Conservation (phyloP, 2,329 filamentous ascomycete genomes). For the Talaromyces verruculosus region DNA sequence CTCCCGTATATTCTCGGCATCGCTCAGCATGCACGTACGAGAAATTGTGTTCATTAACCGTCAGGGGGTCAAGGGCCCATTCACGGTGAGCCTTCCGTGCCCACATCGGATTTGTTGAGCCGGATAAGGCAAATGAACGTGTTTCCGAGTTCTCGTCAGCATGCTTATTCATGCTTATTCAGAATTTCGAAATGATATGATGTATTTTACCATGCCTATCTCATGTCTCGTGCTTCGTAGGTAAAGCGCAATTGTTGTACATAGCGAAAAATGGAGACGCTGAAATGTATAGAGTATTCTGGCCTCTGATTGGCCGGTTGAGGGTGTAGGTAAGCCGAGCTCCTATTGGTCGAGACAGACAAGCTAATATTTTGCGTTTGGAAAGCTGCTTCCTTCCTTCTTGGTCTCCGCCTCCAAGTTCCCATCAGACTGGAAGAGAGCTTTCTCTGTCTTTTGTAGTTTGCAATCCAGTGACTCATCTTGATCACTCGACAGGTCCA, state of each 20-base stretch:
- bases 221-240: neutral
- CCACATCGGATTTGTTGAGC: neutral
- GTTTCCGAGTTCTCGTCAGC: neutral
- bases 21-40: neutral
- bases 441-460: neutral
- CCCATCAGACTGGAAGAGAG: neutral
- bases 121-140: neutral
- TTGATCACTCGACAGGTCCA: neutral
- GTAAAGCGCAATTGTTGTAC: too few species aligned
- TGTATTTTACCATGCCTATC: neutral
- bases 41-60: neutral
- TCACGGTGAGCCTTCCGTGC: neutral
- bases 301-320: constrained; percentile 1
- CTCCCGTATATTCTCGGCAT: neutral
- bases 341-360: neutral
- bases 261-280: neutral
- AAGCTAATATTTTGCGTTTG: constrained; percentile 1
- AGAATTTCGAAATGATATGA: neutral
- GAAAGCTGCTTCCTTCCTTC: neutral
- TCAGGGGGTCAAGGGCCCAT: neutral
- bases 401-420: neutral
- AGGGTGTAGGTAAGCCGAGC: neutral
- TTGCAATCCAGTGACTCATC: neutral
- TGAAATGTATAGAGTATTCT: neutral
- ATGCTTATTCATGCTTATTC: neutral